These are phyloP conservation scores for Spizellomyces sp. DNA, from an alignment of 192 early-diverging fungal species.

Conservation along the genomic window DNA sequence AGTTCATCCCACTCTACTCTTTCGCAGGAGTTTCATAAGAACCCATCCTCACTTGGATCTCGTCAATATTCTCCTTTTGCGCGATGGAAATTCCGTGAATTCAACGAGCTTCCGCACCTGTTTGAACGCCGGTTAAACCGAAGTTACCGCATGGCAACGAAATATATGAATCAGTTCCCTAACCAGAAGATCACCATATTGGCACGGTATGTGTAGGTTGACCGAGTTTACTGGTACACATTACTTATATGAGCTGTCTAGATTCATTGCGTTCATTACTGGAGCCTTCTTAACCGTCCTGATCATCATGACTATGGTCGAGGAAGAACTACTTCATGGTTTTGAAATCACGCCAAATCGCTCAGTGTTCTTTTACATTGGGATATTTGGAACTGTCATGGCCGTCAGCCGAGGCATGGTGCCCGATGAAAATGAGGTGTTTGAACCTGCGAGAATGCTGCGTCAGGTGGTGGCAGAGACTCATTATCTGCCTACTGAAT, in stretches of 20 bases:
- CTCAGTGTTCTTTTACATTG: conserved; percentile 93
- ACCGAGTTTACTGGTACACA: background rate
- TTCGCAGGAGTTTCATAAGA: conserved; percentile 59
- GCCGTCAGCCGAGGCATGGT: conserved; percentile 80
- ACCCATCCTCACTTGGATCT: conserved; percentile 78
- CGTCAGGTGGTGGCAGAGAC: conserved; percentile 80
- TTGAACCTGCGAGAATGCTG: conserved; percentile 81
- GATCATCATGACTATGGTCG: conserved; percentile 76
- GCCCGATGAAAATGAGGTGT: conserved; percentile 75
- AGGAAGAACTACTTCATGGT: conserved; percentile 83
- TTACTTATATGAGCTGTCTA: conserved; percentile 27
- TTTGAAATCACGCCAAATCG: conserved; percentile 90
- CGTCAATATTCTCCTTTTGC: conserved; percentile 86
- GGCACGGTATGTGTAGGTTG: conserved; percentile 57
- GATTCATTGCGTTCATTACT: conserved; percentile 86
- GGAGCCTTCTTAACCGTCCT: conserved; percentile 89
- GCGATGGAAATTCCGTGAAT: conserved; percentile 93
- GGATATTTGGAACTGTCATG: conserved; percentile 82
- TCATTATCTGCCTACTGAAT: conserved; percentile 87
- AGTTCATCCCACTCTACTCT: conserved; percentile 1
- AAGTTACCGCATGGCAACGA: conserved; percentile 72
- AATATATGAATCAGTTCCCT: conserved; percentile 90
- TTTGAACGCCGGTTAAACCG: conserved; percentile 76
- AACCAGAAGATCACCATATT: conserved; percentile 77
- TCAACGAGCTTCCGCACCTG: conserved; percentile 94